Evolutionary conservation across 2,329 filamentous ascomycete species (phyloP), one percentile per base, ranked within the genome.

Genomic region (Passalora sequoiae): DNA sequence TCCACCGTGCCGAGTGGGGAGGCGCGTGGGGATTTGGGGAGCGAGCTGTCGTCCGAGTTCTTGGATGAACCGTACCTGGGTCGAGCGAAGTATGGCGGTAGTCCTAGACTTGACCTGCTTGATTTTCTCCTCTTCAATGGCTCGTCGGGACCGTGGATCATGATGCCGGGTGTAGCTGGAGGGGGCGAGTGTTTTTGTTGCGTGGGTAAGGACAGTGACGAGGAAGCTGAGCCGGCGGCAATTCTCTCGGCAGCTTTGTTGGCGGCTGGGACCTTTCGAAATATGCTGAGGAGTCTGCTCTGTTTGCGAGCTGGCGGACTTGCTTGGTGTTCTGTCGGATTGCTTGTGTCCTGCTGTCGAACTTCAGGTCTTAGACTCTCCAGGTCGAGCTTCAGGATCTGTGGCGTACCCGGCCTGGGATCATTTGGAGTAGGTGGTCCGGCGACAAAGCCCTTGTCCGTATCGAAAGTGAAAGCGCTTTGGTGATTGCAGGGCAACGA

Each of bases 381-480:
- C n/a, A 16, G 40, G 7, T 17, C 17, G 17, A 20, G 16, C n/a
- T n/a, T n/a, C n/a, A n/a, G n/a, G n/a, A n/a, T n/a, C n/a, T n/a
- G n/a, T n/a, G n/a, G n/a, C n/a, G n/a, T n/a, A n/a, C n/a, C n/a
- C n/a, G n/a, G n/a, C n/a, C n/a, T n/a, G n/a, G n/a, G n/a, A n/a
- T n/a, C n/a, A n/a, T n/a, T n/a, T 19, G 30, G 17, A 21, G 45
- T 37, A 4, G 45, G 37, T 21, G 15, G 40, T 20, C 35, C 20
- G 6, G 52, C 50, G 4, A 49, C 33, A 20, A 51, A 53, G n/a
- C 52, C 53, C 27, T 53, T 51, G 20, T 32, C 46, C 20, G 44
- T 45, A 17, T 47, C 49, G n/a, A n/a, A n/a, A n/a, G n/a, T n/a
- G n/a, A n/a, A n/a, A n/a, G n/a, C n/a, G n/a, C n/a, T n/a, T n/a